These are phyloP conservation scores for Solanum infundibuliforme DNA, from an alignment of 257 asterid genomes.

Conservation along the genomic window DNA sequence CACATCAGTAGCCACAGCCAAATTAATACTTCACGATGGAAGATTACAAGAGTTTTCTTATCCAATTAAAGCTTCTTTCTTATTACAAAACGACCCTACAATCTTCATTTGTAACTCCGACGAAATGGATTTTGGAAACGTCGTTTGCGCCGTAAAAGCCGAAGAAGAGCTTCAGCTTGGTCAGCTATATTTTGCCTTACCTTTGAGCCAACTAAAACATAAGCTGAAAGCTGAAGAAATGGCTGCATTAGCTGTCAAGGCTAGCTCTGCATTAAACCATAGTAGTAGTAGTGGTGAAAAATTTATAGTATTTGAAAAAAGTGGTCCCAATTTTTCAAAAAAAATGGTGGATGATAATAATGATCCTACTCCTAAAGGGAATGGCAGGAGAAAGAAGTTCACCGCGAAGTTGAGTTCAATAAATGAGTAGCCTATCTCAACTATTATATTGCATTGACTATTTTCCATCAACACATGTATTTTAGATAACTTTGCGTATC, in stretches of 20 bases:
- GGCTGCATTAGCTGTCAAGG: conserved; percentile 99
- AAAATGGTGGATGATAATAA: background rate
- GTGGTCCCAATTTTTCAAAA: background rate
- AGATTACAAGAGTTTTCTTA: conserved; percentile 68
- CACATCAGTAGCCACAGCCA: conserved; percentile 63
- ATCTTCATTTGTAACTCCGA: conserved; percentile 81
- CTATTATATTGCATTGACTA: background rate
- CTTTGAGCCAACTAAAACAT: conserved; percentile 38
- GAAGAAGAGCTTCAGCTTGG: conserved; percentile 81
- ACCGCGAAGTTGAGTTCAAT: conserved; percentile 50
- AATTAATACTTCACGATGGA: conserved; percentile 59
- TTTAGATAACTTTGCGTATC: background rate
- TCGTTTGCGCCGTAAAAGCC: conserved; percentile 47
- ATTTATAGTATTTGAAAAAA: conserved; percentile 18
- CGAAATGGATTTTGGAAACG: conserved; percentile 81
- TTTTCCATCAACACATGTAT: background rate
- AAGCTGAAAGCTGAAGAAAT: conserved; percentile 78
- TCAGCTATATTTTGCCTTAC: conserved; percentile 78
- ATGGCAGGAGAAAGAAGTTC: conserved; percentile 25
- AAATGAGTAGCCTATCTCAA: conserved; percentile 38
- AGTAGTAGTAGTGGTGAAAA: conserved; percentile 34
- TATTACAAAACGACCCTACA: conserved; percentile 53
- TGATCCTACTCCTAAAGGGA: conserved; percentile 5
- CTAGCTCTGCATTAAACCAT: conserved; percentile 64
- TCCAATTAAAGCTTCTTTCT: conserved; percentile 68